Evolutionary conservation across 2,329 filamentous ascomycete genomes (phyloP).

Genomic region (Teratosphaeria epicoccoides): DNA sequence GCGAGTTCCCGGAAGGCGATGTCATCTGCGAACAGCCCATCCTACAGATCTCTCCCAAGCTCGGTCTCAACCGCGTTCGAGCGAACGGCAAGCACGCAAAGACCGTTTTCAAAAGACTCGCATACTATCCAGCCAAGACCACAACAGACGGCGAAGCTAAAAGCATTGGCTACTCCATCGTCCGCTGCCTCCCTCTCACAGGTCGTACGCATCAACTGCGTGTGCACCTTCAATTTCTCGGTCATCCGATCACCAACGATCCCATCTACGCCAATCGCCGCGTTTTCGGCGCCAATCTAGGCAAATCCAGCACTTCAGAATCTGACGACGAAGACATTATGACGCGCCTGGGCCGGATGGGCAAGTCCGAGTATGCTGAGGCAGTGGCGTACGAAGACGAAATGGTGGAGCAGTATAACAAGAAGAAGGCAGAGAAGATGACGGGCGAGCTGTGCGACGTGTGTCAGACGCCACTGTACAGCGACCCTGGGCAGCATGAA

Average conservation of each 20-base stretch:
- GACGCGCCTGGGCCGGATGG: slow-evolving; percentile 74
- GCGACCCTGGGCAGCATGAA: slow-evolving; percentile 82
- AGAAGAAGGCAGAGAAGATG: slow-evolving; percentile 85
- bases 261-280: slow-evolving; percentile 93
- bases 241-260: slow-evolving; percentile 92
- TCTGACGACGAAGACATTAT: slow-evolving; percentile 86
- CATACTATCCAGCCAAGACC: slow-evolving; percentile 55
- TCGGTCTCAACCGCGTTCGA: slow-evolving; percentile 87
- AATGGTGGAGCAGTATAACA: slow-evolving; percentile 83
- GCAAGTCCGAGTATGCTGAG: slow-evolving; percentile 83
- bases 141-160: slow-evolving; percentile 10
- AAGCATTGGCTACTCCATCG: slow-evolving; percentile 69
- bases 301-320: slow-evolving; percentile 52
- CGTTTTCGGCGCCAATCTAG: slow-evolving; percentile 78
- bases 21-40: slow-evolving; percentile 90
- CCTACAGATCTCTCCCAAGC: slow-evolving; percentile 84
- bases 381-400: slow-evolving; percentile 89
- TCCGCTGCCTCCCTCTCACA: slow-evolving; percentile 85
- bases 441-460: slow-evolving; percentile 71
- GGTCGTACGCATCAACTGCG: slow-evolving; percentile 90
- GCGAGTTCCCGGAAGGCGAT: slow-evolving; percentile 83
- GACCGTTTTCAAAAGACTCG: slow-evolving; percentile 82
- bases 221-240: slow-evolving; percentile 88
- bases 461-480: slow-evolving; percentile 83
- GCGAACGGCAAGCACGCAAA: slow-evolving; percentile 82